Evolutionary conservation across 345 rosid genomes (phyloP).

Genomic region (Streptanthus diversifolius): DNA sequence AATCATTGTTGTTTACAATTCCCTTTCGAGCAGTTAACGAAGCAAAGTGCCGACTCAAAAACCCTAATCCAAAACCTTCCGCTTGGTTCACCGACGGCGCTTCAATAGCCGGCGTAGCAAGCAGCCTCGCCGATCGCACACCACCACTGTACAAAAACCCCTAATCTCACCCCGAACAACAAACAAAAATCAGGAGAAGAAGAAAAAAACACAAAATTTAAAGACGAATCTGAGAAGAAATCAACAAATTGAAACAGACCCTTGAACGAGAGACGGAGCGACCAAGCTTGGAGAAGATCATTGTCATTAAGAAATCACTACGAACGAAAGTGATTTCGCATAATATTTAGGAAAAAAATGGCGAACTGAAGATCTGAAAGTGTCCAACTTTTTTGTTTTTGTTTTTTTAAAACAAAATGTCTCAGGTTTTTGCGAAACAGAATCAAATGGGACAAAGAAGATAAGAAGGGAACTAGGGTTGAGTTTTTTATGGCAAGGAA

Average conservation of each 20-base stretch:
- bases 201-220: not conserved
- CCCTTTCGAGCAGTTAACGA: conserved; percentile 41
- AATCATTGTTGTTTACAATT: conserved; percentile 34
- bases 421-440: not conserved
- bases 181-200: not conserved
- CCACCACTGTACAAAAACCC: conserved; percentile 15
- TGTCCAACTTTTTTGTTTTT: too few species aligned
- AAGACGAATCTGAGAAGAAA: conserved; percentile 10
- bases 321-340: conserved; percentile 8
- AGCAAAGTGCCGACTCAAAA: conserved; percentile 52
- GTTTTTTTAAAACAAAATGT: too few species aligned
- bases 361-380: conserved; percentile 12
- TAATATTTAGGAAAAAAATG: not conserved
- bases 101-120: conserved; percentile 14
- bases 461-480: conserved; percentile 11
- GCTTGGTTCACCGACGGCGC: conserved; percentile 29
- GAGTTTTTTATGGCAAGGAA: conserved; percentile 1
- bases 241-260: not conserved
- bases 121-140: conserved; percentile 30
- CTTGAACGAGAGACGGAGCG: conserved; percentile 34
- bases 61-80: conserved; percentile 45
- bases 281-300: conserved; percentile 33
- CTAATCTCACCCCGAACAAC: not conserved
- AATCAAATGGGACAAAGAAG: not conserved
- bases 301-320: not conserved